Evolutionary conservation across 495 filamentous ascomycete species (phyloP).

Genomic region (Xylaria castorea): DNA sequence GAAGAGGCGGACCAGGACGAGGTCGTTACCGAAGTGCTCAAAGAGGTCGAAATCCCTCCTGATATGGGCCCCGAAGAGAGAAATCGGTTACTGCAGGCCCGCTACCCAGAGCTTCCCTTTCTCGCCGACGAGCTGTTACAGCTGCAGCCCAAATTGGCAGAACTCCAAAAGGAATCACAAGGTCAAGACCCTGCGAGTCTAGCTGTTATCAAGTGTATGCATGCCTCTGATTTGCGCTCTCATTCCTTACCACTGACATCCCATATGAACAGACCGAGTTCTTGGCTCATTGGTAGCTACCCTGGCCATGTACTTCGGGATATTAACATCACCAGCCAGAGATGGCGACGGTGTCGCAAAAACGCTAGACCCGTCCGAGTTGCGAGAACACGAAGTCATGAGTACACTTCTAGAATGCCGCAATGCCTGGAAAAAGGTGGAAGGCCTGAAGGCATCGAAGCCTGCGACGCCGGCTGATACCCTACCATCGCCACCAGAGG

Average conservation of each 20-base stretch:
- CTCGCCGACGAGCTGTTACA: constrained; percentile 79
- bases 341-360: constrained; percentile 57
- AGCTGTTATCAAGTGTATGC: constrained; percentile 65
- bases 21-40: constrained; percentile 81
- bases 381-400: constrained; percentile 91
- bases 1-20: constrained; percentile 56
- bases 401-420: constrained; percentile 79
- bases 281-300: constrained; percentile 83
- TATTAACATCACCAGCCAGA: constrained; percentile 76
- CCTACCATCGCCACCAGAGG: constrained; percentile 47
- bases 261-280: constrained; percentile 56
- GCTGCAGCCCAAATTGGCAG: constrained; percentile 70
- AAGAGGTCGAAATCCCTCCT: constrained; percentile 79
- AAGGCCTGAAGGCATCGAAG: constrained; percentile 56
- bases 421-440: constrained; percentile 79
- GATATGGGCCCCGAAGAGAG: constrained; percentile 79
- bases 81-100: constrained; percentile 72
- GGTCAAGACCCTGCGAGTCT: constrained; percentile 61
- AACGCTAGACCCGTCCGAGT: constrained; percentile 66
- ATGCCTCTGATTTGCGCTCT: not conserved
- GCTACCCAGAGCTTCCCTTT: constrained; percentile 92
- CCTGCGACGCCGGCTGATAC: constrained; percentile 25
- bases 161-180: constrained; percentile 56
- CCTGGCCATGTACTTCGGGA: constrained; percentile 90
- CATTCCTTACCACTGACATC: constrained; percentile 19